Evolutionary conservation across 192 early-diverging fungal genomes (phyloP).

Genomic region (Diversispora epigaea): DNA sequence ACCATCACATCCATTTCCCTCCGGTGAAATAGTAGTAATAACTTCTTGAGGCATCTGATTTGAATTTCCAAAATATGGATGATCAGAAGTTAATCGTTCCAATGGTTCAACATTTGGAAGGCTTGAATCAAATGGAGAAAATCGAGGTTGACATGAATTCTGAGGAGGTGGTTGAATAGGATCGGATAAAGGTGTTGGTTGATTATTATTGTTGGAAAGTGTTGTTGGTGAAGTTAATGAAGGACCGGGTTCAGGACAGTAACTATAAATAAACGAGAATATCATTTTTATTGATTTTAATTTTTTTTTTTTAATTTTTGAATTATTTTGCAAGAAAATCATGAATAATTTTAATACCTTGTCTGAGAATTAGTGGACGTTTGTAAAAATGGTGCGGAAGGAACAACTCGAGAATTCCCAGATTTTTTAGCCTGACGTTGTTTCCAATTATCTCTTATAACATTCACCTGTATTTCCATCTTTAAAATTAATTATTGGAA

Average conservation of each 20-base stretch:
- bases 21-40: too few relatives aligned
- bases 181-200: not conserved
- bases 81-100: not conserved
- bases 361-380: not conserved
- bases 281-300: too few relatives aligned
- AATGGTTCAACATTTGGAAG: not conserved
- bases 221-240: too few relatives aligned
- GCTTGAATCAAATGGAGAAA: not conserved
- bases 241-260: too few relatives aligned
- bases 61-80: not conserved
- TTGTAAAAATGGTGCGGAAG: not conserved
- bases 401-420: not conserved
- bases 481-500: not conserved
- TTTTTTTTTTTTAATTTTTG: too few relatives aligned
- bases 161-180: not conserved
- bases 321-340: too few relatives aligned
- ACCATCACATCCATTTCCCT: too few relatives aligned
- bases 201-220: too few relatives aligned
- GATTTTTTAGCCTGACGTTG: not conserved
- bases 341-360: not conserved
- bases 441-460: conserved; percentile 23
- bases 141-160: not conserved
- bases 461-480: not conserved
- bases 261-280: too few relatives aligned
- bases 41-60: too few relatives aligned